Base-by-base conservation (phyloP, 345 rosid genomes). In the Citrus australasica region DNA sequence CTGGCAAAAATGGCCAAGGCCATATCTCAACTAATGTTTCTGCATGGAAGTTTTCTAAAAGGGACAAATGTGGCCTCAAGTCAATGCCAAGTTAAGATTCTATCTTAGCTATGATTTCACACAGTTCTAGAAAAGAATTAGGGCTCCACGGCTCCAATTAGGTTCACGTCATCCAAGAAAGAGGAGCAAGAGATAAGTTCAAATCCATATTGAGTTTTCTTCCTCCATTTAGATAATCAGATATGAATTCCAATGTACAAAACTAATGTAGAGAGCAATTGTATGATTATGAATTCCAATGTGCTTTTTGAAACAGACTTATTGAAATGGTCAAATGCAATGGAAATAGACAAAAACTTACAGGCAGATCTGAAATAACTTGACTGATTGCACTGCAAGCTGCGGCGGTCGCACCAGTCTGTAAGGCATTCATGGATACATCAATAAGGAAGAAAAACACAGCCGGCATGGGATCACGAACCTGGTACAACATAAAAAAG, bases 381-480 rank as follows among this genome's bases (percentile, higher is more conserved):
- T 96, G 97, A 86, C 77, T 91, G 80, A 96, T 90, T 33, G 97
- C 97, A 84, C 94, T 89, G 87, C 99, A 96, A 77, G 99, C 97
- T 68, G 98, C 97, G 78, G 99, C 98, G 79, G 98, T 91, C 72
- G 98, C 98, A 83, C 98, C 97, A 51, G 94, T 96, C 85, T 91
- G 98, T 78, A 96, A 73, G 14, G 97, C 97, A 90, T 92, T 91
- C 95, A 92, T 87, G 56, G 98, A 94, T 74, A 96, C 99, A 86
- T 96, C 99, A 84, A 96, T 83, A 61, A 92, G 95, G 85, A 94
- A 94, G 90, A 96, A 94, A 82, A 88, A 94, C 35, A 96, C 94
- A 16, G 97, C 95, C 22, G 97, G 98, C 99, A 96, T 96, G 71
- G 99, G 98, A 79, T 96, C 99, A 74, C 99, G 97, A 75, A 94